Conservation (phyloP, 73 alveolate species). For the Uronychia setigera region DNA sequence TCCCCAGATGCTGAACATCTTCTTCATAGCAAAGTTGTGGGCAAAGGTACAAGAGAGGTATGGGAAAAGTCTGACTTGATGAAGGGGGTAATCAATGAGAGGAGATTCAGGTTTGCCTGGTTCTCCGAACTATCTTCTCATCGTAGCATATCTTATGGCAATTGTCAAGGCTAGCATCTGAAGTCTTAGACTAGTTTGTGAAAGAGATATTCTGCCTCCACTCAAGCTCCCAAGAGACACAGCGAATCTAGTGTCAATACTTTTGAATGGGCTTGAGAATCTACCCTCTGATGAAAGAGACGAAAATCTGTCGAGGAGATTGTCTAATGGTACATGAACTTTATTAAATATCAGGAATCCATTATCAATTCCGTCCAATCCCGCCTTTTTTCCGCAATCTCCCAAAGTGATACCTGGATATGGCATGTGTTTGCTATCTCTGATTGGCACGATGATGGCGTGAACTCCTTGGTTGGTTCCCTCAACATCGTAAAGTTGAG, state of each 20-base stretch:
- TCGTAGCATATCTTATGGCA: conserved; percentile 86
- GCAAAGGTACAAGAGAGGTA: conserved; percentile 20
- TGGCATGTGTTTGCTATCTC: not conserved
- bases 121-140: conserved; percentile 80
- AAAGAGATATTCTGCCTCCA: conserved; percentile 56
- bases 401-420: conserved; percentile 34
- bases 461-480: conserved; percentile 20
- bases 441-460: conserved; percentile 12
- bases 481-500: conserved; percentile 15
- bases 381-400: conserved; percentile 34
- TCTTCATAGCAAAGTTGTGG: conserved; percentile 11
- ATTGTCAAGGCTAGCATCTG: conserved; percentile 59
- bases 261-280: conserved; percentile 54
- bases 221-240: conserved; percentile 60
- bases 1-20: conserved; percentile 15
- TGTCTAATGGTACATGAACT: conserved; percentile 70
- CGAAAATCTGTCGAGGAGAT: conserved; percentile 71
- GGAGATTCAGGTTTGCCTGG: conserved; percentile 27
- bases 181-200: conserved; percentile 24
- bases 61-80: conserved; percentile 27
- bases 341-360: conserved; percentile 59
- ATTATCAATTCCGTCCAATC: conserved; percentile 29
- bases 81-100: conserved; percentile 35
- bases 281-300: conserved; percentile 65
- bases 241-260: conserved; percentile 70